These are phyloP conservation scores for Clonostachys byssicola DNA, from an alignment of 2,329 filamentous ascomycete genomes.

Conservation along the genomic window DNA sequence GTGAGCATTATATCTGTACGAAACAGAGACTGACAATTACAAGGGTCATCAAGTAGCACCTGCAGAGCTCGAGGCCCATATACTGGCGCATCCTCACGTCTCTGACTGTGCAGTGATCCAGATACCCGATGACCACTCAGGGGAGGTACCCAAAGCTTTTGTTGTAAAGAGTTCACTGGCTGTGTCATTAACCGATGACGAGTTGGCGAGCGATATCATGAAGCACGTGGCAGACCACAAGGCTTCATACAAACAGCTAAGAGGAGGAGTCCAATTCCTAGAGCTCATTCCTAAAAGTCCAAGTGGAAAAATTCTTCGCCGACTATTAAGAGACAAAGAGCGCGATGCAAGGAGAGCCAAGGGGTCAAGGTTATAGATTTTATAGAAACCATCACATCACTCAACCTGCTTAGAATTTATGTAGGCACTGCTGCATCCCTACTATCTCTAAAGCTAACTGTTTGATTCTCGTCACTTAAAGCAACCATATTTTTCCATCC, in stretches of 20 bases:
- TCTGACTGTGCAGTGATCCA: slow-evolving; percentile 70
- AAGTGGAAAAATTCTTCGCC: slow-evolving; percentile 65
- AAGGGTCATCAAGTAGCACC: slow-evolving; percentile 73
- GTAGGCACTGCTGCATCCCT: too few species aligned
- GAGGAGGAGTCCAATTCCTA: slow-evolving; percentile 55
- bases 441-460: too few species aligned
- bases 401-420: too few species aligned
- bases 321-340: slow-evolving; percentile 67
- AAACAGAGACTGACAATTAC: too few species aligned
- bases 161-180: slow-evolving; percentile 38
- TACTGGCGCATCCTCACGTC: slow-evolving; percentile 64
- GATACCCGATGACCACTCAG: slow-evolving; percentile 49
- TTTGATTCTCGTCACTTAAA: too few species aligned
- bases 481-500: too few species aligned
- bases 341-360: slow-evolving; percentile 34
- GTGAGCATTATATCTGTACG: slow-evolving; percentile 2
- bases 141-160: slow-evolving; percentile 58
- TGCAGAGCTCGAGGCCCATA: slow-evolving; percentile 69
- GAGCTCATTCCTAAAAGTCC: slow-evolving; percentile 67
- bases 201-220: slow-evolving; percentile 42
- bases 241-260: slow-evolving; percentile 61
- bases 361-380: too few species aligned
- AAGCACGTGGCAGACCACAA: slow-evolving; percentile 60
- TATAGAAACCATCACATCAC: too few species aligned
- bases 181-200: slow-evolving; percentile 28